phyloP scores from a whole-genome alignment of 2,329 filamentous ascomycete species.

The Trichoderma sp. region DNA sequence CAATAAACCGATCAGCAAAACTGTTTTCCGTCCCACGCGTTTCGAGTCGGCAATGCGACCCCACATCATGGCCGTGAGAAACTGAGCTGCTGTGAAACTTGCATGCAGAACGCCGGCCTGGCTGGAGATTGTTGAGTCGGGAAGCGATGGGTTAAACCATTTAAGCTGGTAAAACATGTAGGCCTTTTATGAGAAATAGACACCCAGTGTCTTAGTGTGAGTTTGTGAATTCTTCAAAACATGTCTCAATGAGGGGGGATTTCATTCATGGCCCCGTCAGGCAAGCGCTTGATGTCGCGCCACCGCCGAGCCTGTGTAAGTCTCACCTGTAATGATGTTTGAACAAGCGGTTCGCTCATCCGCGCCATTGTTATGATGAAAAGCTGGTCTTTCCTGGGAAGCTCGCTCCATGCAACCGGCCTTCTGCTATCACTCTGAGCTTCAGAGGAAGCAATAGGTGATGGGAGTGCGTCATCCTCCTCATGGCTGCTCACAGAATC shows the following conservation, averaged over 20 bases:
- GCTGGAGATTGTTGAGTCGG: constrained; percentile 65
- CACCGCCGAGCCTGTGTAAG: neutral
- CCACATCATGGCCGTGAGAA: constrained; percentile 80
- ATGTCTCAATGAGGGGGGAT: neutral
- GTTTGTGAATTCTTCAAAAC: neutral
- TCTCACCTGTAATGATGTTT: constrained; percentile 63
- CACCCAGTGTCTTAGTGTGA: neutral
- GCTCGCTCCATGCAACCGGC: constrained; percentile 56
- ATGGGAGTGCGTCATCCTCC: neutral
- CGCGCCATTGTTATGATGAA: constrained; percentile 74
- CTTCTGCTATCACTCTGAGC: constrained; percentile 19
- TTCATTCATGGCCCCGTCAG: neutral
- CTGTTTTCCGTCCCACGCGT: constrained; percentile 69
- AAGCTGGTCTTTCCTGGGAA: constrained; percentile 76
- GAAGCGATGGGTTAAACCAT: constrained; percentile 61
- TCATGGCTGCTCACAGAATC: neutral
- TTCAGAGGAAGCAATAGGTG: neutral
- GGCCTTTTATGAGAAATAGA: constrained; percentile 43
- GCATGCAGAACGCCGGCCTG: constrained; percentile 78
- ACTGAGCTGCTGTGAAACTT: constrained; percentile 78
- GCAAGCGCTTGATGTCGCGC: neutral
- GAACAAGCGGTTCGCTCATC: constrained; percentile 77
- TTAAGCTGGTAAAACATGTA: constrained; percentile 90
- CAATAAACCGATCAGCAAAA: constrained; percentile 71
- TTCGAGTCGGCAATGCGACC: constrained; percentile 66